phyloP scores from a whole-genome alignment of 306 rosid genomes.

The Glycyrrhiza uralensis region DNA sequence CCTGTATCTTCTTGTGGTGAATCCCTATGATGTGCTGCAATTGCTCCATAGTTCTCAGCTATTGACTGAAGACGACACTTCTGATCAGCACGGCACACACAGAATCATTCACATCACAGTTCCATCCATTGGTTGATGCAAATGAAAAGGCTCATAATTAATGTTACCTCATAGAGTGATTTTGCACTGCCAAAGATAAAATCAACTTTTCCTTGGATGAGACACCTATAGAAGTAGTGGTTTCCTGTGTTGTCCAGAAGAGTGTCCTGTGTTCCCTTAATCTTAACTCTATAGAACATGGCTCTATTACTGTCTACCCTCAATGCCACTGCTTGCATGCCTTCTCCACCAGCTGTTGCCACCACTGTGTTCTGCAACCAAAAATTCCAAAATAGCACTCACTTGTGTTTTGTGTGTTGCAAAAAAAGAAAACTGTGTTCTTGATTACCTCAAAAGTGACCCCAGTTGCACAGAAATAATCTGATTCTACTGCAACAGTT shows the following conservation, averaged over 20 bases:
- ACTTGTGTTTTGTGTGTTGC: neutral
- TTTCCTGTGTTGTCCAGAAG: conserved; percentile 74
- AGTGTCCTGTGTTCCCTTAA: conserved; percentile 81
- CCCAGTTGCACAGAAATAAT: conserved; percentile 76
- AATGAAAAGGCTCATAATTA: neutral
- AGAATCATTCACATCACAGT: conserved; percentile 10
- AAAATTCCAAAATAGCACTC: neutral
- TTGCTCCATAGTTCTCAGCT: conserved; percentile 67
- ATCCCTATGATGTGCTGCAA: conserved; percentile 76
- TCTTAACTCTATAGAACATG: conserved; percentile 60
- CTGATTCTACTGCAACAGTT: conserved; percentile 69
- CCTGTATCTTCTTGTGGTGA: conserved; percentile 51
- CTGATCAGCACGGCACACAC: conserved; percentile 30
- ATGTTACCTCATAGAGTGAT: conserved; percentile 71
- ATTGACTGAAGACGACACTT: conserved; percentile 59
- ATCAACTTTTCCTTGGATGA: conserved; percentile 75
- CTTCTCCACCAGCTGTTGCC: conserved; percentile 59
- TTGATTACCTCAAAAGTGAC: conserved; percentile 75
- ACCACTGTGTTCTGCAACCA: conserved; percentile 65
- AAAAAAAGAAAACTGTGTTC: neutral
- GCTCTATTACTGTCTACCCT: conserved; percentile 73
- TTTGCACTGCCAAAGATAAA: conserved; percentile 74
- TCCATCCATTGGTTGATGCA: neutral
- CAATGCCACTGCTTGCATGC: conserved; percentile 92
- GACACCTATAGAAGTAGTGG: conserved; percentile 63